These are phyloP conservation scores for Beverwykella pulmonaria DNA, from an alignment of 495 filamentous ascomycete species.

Conservation along the genomic window DNA sequence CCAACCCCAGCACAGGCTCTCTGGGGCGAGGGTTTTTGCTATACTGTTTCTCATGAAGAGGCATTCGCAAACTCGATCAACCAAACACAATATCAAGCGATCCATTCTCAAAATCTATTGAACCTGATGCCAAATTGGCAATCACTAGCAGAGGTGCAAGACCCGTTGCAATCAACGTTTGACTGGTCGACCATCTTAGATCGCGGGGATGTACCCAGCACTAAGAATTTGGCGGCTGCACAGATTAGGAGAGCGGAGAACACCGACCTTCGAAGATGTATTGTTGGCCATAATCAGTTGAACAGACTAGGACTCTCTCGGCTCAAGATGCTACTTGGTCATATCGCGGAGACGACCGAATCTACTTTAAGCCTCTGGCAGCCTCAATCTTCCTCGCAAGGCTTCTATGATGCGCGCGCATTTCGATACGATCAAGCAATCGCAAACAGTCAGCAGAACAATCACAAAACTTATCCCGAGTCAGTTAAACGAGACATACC, in stretches of 20 bases:
- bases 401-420: not conserved
- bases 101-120: too few relatives aligned
- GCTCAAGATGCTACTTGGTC: constrained; percentile 21
- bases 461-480: not conserved
- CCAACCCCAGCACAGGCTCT: not conserved
- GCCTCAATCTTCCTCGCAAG: not conserved
- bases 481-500: not conserved
- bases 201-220: not conserved
- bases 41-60: too few relatives aligned
- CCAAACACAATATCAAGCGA: too few relatives aligned
- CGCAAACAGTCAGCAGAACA: not conserved
- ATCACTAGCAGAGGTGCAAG: not conserved
- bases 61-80: too few relatives aligned
- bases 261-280: not conserved
- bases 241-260: not conserved
- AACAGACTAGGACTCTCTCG: constrained; percentile 11
- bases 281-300: not conserved
- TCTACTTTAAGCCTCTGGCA: not conserved
- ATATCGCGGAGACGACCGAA: constrained; percentile 12
- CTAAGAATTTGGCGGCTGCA: not conserved
- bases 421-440: not conserved
- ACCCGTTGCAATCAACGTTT: not conserved
- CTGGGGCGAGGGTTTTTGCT: not conserved
- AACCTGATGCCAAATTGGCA: too few relatives aligned
- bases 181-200: not conserved